Conservation (phyloP, 192 early-diverging fungal genomes). For the Phlyctochytrium bullatum region DNA sequence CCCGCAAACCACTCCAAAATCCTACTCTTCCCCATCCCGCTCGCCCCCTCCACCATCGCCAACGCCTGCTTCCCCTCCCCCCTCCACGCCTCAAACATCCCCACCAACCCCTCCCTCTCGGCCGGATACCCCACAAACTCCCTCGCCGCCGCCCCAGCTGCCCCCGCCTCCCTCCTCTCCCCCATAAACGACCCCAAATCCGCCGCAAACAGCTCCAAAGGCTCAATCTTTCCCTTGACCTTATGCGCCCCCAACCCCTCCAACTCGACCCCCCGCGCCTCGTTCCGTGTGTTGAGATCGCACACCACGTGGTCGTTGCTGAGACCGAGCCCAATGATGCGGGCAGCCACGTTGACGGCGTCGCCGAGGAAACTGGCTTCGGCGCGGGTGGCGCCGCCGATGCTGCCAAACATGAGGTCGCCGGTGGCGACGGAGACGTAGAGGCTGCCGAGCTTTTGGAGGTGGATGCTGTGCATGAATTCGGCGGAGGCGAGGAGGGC, state of each 20-base stretch:
- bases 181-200: not conserved
- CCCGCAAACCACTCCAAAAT: not conserved
- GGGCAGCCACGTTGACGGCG: conserved; percentile 6
- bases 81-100: not conserved
- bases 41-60: conserved; percentile 5
- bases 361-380: conserved; percentile 7
- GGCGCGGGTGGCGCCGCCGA: not conserved
- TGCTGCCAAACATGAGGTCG: not conserved
- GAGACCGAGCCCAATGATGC: not conserved
- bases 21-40: conserved; percentile 1
- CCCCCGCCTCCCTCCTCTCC: not conserved
- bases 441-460: not conserved
- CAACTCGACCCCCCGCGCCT: not conserved
- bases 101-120: not conserved
- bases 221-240: not conserved
- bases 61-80: not conserved
- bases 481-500: not conserved
- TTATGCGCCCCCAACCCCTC: not conserved
- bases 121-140: not conserved
- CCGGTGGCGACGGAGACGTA: not conserved
- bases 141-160: not conserved
- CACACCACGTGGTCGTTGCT: not conserved
- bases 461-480: not conserved
- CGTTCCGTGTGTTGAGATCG: not conserved
- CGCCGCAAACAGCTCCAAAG: not conserved